phyloP scores from a whole-genome alignment of 129 eudicot genomes.

The Tagetes patula region DNA sequence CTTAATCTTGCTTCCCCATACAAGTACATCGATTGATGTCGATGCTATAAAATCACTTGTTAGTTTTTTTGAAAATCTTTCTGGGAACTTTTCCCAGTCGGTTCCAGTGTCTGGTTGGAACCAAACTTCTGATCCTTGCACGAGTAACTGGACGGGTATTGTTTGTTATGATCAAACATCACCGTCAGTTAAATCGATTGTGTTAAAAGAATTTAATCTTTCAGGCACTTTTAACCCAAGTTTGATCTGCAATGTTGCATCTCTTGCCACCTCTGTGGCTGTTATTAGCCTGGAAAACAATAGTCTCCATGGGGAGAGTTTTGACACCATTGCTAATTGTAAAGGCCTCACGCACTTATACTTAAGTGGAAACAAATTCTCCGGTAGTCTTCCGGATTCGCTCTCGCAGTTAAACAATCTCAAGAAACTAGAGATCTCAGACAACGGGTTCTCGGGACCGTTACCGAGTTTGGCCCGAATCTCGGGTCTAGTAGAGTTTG shows the following conservation, averaged over 20 bases:
- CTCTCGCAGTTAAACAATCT: conserved; percentile 50
- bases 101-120: conserved; percentile 55
- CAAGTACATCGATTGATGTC: conserved; percentile 37
- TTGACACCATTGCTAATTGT: conserved; percentile 49
- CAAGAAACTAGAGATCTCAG: conserved; percentile 51
- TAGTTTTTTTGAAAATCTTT: conserved; percentile 42
- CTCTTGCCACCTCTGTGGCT: conserved; percentile 45
- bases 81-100: conserved; percentile 29
- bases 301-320: conserved; percentile 38
- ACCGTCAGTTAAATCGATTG: conserved; percentile 30
- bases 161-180: conserved; percentile 27
- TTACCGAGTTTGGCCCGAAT: conserved; percentile 51
- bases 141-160: conserved; percentile 53
- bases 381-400: conserved; percentile 51
- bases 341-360: conserved; percentile 44
- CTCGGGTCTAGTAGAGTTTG: conserved; percentile 42
- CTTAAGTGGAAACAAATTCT: conserved; percentile 41
- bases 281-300: conserved; percentile 47
- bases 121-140: conserved; percentile 56
- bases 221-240: conserved; percentile 53
- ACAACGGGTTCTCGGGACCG: conserved; percentile 47
- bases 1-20: conserved; percentile 32
- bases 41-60: conserved; percentile 36
- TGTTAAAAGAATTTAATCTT: conserved; percentile 38
- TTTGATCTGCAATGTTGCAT: conserved; percentile 40